phyloP scores from a whole-genome alignment of 306 rosid species.

The Cucurbita pepo region DNA sequence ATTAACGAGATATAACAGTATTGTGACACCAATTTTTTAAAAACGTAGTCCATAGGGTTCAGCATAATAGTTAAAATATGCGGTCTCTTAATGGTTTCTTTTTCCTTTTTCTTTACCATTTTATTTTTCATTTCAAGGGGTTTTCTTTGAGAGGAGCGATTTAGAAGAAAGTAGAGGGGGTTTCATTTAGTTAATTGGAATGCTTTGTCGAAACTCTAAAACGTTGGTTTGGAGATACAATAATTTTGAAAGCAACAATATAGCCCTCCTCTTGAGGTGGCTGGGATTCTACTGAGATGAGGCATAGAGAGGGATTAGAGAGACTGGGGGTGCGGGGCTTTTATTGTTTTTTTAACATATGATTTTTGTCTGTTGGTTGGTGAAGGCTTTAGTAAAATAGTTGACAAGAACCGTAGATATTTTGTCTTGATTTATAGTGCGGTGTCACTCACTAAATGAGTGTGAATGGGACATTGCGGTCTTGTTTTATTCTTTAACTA shows the following conservation, averaged over 20 bases:
- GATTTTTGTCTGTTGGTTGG: neutral
- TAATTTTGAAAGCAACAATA: neutral
- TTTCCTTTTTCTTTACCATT: no score
- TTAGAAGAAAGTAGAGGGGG: no score
- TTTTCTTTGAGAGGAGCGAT: no score
- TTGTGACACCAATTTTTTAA: neutral
- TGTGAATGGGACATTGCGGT: neutral
- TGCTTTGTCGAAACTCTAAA: no score
- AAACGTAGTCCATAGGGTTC: neutral
- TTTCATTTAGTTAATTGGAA: no score
- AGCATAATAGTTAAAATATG: no score
- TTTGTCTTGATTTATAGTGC: neutral
- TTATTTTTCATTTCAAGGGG: no score
- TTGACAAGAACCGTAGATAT: no score
- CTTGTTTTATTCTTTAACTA: neutral
- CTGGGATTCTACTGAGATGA: neutral
- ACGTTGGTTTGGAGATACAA: neutral
- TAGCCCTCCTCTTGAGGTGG: neutral
- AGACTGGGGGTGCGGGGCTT: neutral
- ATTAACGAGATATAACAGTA: no score
- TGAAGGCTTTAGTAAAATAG: neutral
- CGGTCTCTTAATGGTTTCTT: no score
- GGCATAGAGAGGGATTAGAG: no score
- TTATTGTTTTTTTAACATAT: neutral
- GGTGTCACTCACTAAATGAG: neutral